These are phyloP conservation scores for Marchantia polymorpha DNA, from an alignment of 225 moss, liverwort and hornwort species.

Conservation along the genomic window DNA sequence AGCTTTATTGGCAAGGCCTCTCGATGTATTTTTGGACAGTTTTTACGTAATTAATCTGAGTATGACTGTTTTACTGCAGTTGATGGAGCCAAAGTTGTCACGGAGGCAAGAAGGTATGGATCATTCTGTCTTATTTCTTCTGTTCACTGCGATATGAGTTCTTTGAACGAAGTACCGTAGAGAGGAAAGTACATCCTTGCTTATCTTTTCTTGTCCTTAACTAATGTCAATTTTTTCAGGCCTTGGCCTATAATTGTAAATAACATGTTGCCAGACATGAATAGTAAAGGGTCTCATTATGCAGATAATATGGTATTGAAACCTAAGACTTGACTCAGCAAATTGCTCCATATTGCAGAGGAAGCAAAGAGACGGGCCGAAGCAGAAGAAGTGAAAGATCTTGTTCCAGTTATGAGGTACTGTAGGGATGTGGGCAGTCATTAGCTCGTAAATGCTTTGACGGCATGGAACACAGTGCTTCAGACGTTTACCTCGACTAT, in stretches of 20 bases:
- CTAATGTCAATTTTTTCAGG: background rate
- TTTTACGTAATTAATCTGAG: background rate
- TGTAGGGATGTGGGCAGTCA: background rate
- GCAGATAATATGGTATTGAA: background rate
- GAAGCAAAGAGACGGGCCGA: conserved; percentile 50
- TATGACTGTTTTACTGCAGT: background rate
- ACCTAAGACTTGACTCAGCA: background rate
- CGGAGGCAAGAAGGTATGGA: conserved; percentile 37
- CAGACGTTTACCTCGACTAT: background rate
- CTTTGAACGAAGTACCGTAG: background rate
- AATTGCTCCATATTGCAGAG: conserved; percentile 23
- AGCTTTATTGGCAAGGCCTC: too few species aligned
- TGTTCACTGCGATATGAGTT: background rate
- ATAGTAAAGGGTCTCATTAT: background rate
- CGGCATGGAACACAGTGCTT: background rate
- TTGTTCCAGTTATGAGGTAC: conserved; percentile 38
- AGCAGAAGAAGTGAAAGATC: conserved; percentile 40
- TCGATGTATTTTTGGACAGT: background rate
- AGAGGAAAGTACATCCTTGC: background rate
- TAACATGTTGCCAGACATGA: background rate
- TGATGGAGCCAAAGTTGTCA: conserved; percentile 43
- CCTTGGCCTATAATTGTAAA: background rate
- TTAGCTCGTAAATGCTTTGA: background rate
- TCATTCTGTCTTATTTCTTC: background rate
- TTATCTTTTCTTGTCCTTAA: background rate